Conservation (phyloP, 495 filamentous ascomycete species). For the Podospora anserina region DNA sequence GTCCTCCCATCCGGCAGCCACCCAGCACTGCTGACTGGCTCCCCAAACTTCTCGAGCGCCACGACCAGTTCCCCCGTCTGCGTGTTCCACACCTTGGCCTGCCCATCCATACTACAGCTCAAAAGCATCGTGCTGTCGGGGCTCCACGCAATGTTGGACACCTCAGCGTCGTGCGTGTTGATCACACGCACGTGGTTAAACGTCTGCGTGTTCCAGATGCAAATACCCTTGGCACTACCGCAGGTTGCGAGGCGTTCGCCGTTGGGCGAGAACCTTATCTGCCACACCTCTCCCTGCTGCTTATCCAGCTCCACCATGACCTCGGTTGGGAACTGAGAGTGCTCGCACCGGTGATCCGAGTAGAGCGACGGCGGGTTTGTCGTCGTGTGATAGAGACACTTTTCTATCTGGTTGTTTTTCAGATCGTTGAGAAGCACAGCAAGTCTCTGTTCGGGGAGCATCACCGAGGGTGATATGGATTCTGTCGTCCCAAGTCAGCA, state of each 20-base stretch:
- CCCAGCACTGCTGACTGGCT: slow-evolving; percentile 79
- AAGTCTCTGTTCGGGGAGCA: slow-evolving; percentile 95
- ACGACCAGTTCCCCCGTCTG: slow-evolving; percentile 69
- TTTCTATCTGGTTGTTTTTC: slow-evolving; percentile 74
- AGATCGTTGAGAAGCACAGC: slow-evolving; percentile 77
- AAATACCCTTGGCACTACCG: slow-evolving; percentile 66
- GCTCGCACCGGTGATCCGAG: slow-evolving; percentile 80
- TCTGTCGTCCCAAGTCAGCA: slow-evolving; percentile 44
- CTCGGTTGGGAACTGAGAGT: slow-evolving; percentile 70
- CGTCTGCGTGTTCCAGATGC: slow-evolving; percentile 75
- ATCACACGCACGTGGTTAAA: slow-evolving; percentile 66
- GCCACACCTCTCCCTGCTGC: slow-evolving; percentile 86
- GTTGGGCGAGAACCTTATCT: slow-evolving; percentile 84
- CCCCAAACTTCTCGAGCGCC: slow-evolving; percentile 63
- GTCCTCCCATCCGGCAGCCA: slow-evolving; percentile 78
- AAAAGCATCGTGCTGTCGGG: slow-evolving; percentile 84
- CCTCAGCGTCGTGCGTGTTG: slow-evolving; percentile 55
- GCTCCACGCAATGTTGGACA: slow-evolving; percentile 83
- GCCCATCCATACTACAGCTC: slow-evolving; percentile 71
- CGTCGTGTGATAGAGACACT: slow-evolving; percentile 87
- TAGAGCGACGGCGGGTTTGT: slow-evolving; percentile 78
- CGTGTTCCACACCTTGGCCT: slow-evolving; percentile 75
- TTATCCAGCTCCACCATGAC: slow-evolving; percentile 64
- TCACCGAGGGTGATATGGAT: slow-evolving; percentile 93
- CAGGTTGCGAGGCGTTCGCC: slow-evolving; percentile 80